Evolutionary conservation across 2,329 filamentous ascomycete species (phyloP), one percentile per base, ranked within the genome.

Genomic region (Fulvia fulva): DNA sequence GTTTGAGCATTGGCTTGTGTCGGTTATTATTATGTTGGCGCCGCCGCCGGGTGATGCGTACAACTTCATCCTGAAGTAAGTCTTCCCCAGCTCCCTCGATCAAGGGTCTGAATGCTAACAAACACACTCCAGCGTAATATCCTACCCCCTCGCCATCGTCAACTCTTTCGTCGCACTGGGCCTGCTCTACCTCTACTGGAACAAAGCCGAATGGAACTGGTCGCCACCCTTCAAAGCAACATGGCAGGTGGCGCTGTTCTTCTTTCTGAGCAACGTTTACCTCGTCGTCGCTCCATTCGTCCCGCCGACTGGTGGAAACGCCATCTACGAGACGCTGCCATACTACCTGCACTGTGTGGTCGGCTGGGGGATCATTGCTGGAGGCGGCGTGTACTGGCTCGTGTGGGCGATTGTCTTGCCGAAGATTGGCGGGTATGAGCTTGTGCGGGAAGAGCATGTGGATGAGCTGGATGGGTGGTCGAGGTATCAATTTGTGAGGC

Each of bases 41-140:
- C 85, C 86, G 34, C 86, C 86, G 2, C 83, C 85, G 1, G 86
- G 85, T 34, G 84, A 87, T 70, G 84, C 84, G 0, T 87, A 86
- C 72, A 85, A 85, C 73, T 87, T 86, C 65, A 65, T 67, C 44
- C 50, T 67, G 56, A 55, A 68, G 55, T 57, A 47, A 57, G 57
- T 55, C 19, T 6, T 22, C 21, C 34, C 16, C 34, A 2, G 3
- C 6, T 7, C 12, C 16, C 14, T n/a, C 16, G 37, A 19, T n/a
- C 1, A 14, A 7, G 8, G 14, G 5, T n/a, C 37, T 41, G n/a
- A 41, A 19, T n/a, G 34, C 26, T 21, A 32, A n/a, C 22, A 14
- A 44, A 12, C 26, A 12, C 26, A 51, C 9, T 19, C 14, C 14
- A 57, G 55, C 71, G 78, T 87, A 54, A 87, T 87, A 67, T 84